Conservation (phyloP, 2,329 filamentous ascomycete genomes). For the Decorospora gaudefroyi region DNA sequence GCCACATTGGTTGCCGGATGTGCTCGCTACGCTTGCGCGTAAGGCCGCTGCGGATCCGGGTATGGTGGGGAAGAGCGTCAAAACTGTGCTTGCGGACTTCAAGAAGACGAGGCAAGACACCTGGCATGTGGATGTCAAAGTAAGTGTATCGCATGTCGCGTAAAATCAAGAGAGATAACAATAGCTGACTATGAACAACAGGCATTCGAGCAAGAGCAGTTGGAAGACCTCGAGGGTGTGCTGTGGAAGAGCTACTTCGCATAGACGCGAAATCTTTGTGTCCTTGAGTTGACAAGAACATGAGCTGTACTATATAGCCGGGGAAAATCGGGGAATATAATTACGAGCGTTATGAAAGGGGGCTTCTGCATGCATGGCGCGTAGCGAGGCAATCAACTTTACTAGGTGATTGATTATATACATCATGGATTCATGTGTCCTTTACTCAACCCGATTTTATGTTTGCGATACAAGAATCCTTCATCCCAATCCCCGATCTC, state of each 20-base stretch:
- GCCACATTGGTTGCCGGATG: conserved; percentile 90
- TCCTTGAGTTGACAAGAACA: neutral
- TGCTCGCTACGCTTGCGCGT: conserved; percentile 81
- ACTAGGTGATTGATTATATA: conserved; percentile 4
- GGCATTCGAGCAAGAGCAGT: conserved; percentile 85
- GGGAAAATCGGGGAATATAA: conserved; percentile 2
- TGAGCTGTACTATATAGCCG: conserved; percentile 17
- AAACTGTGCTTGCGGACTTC: conserved; percentile 91
- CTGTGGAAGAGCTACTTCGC: conserved; percentile 99
- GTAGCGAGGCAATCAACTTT: conserved; percentile 5
- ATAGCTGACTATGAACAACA: conserved; percentile 40
- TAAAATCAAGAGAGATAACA: neutral
- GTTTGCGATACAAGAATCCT: too few species aligned
- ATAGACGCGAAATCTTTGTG: too few species aligned
- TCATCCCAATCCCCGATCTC: too few species aligned
- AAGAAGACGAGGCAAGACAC: conserved; percentile 99
- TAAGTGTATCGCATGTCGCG: conserved; percentile 52
- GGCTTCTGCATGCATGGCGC: conserved; percentile 9
- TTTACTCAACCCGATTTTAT: too few species aligned
- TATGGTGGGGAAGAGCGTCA: conserved; percentile 93
- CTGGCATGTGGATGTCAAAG: conserved; percentile 97
- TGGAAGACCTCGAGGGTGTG: conserved; percentile 94
- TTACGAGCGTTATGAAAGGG: conserved; percentile 6
- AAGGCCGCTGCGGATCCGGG: conserved; percentile 87
- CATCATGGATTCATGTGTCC: neutral